phyloP scores from a whole-genome alignment of 225 moss, liverwort and hornwort species.

The Sphagnum contortum region DNA sequence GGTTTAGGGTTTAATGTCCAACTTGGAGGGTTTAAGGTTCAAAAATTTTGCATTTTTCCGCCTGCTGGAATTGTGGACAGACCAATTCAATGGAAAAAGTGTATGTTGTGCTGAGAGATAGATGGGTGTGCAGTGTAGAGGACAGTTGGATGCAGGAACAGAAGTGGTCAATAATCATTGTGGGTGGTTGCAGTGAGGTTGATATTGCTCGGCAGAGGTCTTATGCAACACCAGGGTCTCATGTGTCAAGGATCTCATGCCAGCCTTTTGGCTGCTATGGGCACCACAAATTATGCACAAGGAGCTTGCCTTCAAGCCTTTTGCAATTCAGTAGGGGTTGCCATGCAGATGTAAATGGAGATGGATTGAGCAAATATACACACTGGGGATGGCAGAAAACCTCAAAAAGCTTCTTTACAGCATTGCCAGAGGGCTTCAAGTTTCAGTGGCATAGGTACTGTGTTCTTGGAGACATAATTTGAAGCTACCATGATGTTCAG shows the following conservation, averaged over 20 bases:
- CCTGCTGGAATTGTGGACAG: too few species aligned
- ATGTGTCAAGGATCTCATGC: not conserved
- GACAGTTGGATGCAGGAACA: too few species aligned
- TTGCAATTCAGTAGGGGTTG: conserved; percentile 14
- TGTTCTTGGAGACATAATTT: not conserved
- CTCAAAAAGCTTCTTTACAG: conserved; percentile 18
- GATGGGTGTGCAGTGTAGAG: too few species aligned
- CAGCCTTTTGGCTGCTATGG: conserved; percentile 7
- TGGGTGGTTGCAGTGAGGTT: conserved; percentile 16
- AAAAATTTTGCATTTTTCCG: too few species aligned
- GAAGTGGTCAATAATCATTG: too few species aligned
- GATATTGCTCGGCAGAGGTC: conserved; percentile 2
- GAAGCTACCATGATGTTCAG: not conserved
- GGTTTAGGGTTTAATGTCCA: too few species aligned
- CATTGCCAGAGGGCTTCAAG: conserved; percentile 18
- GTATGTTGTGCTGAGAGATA: too few species aligned
- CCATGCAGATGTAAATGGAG: conserved; percentile 1
- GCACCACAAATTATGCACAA: conserved; percentile 11
- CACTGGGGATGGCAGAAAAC: conserved; percentile 7
- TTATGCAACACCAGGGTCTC: conserved; percentile 1
- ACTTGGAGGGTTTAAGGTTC: too few species aligned
- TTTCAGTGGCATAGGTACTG: conserved; percentile 17
- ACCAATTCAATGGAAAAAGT: too few species aligned
- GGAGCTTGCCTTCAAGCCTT: conserved; percentile 8
- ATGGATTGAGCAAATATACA: conserved; percentile 5